These are phyloP conservation scores for Diospyros lotus DNA, from an alignment of 148 eudicot genomes.

Conservation along the genomic window DNA sequence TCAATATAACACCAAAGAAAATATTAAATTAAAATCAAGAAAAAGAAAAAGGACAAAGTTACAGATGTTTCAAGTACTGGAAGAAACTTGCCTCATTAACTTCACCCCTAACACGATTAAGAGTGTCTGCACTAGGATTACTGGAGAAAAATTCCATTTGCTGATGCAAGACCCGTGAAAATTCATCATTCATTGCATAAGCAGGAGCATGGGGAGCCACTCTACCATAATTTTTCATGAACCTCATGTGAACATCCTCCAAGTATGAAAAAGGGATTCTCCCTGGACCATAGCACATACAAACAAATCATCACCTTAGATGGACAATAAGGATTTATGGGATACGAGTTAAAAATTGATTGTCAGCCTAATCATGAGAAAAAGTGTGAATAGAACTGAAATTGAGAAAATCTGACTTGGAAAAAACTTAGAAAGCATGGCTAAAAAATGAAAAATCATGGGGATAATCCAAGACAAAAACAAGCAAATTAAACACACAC, in stretches of 20 bases:
- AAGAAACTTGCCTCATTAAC: conserved; percentile 78
- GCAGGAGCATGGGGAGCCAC: conserved; percentile 87
- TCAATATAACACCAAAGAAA: neutral
- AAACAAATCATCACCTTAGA: conserved; percentile 2
- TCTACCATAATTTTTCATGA: conserved; percentile 93
- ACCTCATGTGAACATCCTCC: conserved; percentile 96
- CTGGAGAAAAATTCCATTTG: conserved; percentile 87
- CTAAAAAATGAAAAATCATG: neutral
- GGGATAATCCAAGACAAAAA: neutral
- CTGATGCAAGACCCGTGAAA: conserved; percentile 76
- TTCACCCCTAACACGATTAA: conserved; percentile 94
- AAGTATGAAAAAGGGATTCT: conserved; percentile 93
- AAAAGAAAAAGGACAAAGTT: neutral
- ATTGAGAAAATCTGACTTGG: neutral
- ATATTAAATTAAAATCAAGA: neutral
- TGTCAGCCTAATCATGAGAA: conserved; percentile 5
- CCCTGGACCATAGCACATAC: conserved; percentile 43
- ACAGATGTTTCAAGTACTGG: neutral
- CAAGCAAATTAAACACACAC: neutral
- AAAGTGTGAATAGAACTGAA: neutral
- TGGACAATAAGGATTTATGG: neutral
- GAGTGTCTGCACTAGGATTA: conserved; percentile 83
- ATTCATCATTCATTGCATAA: conserved; percentile 88
- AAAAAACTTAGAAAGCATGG: conserved; percentile 1
- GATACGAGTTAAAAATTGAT: neutral